Evolutionary conservation across 352 stramenopile genomes (phyloP).

Genomic region (Phytophthora tubulina): DNA sequence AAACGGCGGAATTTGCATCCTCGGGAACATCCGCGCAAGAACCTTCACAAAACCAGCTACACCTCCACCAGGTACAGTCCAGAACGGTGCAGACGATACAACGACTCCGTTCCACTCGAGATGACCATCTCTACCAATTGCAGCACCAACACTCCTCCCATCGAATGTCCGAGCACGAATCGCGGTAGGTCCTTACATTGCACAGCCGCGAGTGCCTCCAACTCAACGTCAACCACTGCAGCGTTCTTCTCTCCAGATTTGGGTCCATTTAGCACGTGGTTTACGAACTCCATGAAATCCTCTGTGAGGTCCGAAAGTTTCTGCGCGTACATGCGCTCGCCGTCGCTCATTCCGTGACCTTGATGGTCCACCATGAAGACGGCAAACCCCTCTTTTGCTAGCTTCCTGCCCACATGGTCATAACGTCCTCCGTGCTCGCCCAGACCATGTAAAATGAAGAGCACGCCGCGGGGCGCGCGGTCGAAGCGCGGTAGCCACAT

Average conservation of each 20-base stretch:
- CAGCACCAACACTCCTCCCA: conserved; percentile 59
- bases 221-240: conserved; percentile 36
- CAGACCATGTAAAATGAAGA: conserved; percentile 70
- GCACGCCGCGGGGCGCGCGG: conserved; percentile 35
- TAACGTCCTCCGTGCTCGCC: conserved; percentile 64
- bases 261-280: conserved; percentile 45
- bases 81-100: conserved; percentile 43
- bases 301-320: conserved; percentile 56
- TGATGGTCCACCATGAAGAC: conserved; percentile 74
- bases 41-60: conserved; percentile 26
- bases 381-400: conserved; percentile 51
- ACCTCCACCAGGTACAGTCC: conserved; percentile 45
- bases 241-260: conserved; percentile 23
- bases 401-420: conserved; percentile 53
- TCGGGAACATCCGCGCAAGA: conserved; percentile 44
- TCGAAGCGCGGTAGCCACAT: conserved; percentile 54
- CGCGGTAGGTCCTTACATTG: conserved; percentile 54
- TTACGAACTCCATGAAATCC: conserved; percentile 66
- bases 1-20: conserved; percentile 41
- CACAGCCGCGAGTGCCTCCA: conserved; percentile 46
- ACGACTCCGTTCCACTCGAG: conserved; percentile 57
- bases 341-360: conserved; percentile 67
- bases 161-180: conserved; percentile 69
- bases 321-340: conserved; percentile 62
- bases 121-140: conserved; percentile 36